Evolutionary conservation across 1,284 basidiomycete genomes (phyloP).

Genomic region (Trichosporon asahii): DNA sequence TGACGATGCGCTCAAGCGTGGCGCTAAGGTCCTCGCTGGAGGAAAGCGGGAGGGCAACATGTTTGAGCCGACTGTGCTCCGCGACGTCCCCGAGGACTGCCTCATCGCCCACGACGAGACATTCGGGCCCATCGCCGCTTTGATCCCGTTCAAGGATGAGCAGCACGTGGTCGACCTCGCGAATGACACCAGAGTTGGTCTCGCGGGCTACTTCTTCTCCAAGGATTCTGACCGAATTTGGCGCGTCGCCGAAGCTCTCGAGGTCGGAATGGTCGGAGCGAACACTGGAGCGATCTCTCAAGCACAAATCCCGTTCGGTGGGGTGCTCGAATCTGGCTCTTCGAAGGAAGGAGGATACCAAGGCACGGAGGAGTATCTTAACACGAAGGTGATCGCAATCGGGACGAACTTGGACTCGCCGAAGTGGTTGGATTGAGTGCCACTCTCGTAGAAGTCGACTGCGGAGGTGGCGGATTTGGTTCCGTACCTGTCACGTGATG

Average conservation of each 20-base stretch:
- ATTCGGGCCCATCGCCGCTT: slow-evolving; percentile 67
- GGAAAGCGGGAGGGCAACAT: slow-evolving; percentile 68
- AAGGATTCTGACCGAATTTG: slow-evolving; percentile 84
- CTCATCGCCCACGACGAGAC: slow-evolving; percentile 69
- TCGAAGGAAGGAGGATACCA: slow-evolving; percentile 46
- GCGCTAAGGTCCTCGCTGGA: slow-evolving; percentile 83
- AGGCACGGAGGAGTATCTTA: slow-evolving; percentile 47
- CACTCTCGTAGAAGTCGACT: not conserved
- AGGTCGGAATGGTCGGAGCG: slow-evolving; percentile 74
- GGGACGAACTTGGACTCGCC: slow-evolving; percentile 25
- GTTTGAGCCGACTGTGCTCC: slow-evolving; percentile 82
- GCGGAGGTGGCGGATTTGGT: not conserved
- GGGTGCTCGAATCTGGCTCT: slow-evolving; percentile 55
- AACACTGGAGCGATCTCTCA: slow-evolving; percentile 70
- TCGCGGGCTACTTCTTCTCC: slow-evolving; percentile 90
- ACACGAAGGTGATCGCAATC: slow-evolving; percentile 43
- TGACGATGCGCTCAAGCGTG: slow-evolving; percentile 73
- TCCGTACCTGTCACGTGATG: not conserved
- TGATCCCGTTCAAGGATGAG: slow-evolving; percentile 81
- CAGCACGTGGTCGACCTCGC: slow-evolving; percentile 84
- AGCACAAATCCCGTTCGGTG: slow-evolving; percentile 86
- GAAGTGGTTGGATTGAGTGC: not conserved
- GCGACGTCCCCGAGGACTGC: slow-evolving; percentile 72
- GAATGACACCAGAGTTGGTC: slow-evolving; percentile 77
- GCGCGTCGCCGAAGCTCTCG: slow-evolving; percentile 94